Evolutionary conservation across 371 early-diverging fungal species (phyloP).

Genomic region (Mortierella sp.): DNA sequence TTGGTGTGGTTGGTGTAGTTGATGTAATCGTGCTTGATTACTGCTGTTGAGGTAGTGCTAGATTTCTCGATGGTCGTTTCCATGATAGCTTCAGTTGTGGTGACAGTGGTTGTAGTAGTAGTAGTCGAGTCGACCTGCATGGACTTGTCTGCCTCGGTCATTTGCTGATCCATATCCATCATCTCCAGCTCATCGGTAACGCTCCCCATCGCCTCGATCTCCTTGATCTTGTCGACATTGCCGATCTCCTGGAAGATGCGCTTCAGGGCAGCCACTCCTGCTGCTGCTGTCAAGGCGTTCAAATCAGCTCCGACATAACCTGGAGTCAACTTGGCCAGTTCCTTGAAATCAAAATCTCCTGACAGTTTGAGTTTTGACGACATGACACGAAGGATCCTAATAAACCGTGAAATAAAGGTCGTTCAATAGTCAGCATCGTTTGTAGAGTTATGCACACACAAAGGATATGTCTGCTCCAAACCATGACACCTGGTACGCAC

Average conservation of each 20-base stretch:
- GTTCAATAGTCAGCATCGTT: neutral
- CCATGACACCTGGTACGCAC: conserved; percentile 57
- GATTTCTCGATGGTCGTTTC: conserved; percentile 13
- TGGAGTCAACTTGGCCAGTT: conserved; percentile 95
- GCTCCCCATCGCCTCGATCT: conserved; percentile 58
- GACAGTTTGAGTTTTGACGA: conserved; percentile 88
- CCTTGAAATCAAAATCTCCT: conserved; percentile 90
- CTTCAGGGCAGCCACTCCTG: conserved; percentile 95
- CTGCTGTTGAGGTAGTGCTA: conserved; percentile 9
- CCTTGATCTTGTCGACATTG: conserved; percentile 58
- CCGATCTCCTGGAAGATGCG: conserved; percentile 89
- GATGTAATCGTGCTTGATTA: conserved; percentile 9
- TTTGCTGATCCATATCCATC: conserved; percentile 51
- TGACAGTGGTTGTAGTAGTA: neutral
- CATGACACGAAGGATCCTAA: conserved; percentile 91
- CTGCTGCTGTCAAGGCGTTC: conserved; percentile 96
- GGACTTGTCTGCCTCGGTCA: conserved; percentile 21
- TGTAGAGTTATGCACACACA: neutral
- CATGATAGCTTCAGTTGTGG: conserved; percentile 5
- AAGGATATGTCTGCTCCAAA: neutral
- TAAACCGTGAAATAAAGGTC: neutral
- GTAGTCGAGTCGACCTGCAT: conserved; percentile 33
- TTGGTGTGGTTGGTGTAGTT: conserved; percentile 47
- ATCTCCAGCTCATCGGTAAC: conserved; percentile 58
- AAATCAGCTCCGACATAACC: conserved; percentile 99